phyloP scores from a whole-genome alignment of 305 asterid species.

The Fraxinus baroniana region DNA sequence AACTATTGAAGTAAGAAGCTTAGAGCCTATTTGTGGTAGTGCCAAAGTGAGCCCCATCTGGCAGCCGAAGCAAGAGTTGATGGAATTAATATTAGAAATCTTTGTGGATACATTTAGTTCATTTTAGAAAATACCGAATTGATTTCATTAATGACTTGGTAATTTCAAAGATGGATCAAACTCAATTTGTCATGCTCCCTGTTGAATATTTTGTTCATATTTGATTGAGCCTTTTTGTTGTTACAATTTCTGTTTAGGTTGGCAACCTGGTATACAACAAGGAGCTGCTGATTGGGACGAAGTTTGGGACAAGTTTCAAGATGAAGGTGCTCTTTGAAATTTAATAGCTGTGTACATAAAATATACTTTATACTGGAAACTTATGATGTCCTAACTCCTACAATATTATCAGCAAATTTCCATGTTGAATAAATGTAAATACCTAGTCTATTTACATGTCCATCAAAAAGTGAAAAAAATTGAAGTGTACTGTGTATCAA shows the following conservation, averaged over 20 bases:
- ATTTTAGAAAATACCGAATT: not conserved
- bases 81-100: not conserved
- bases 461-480: not conserved
- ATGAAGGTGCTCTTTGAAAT: constrained; percentile 60
- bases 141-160: not conserved
- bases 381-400: not conserved
- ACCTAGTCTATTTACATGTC: not conserved
- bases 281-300: constrained; percentile 98
- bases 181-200: constrained; percentile 15
- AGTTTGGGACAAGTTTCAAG: constrained; percentile 89
- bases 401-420: not conserved
- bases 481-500: not conserved
- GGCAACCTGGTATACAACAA: constrained; percentile 93
- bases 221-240: constrained; percentile 15
- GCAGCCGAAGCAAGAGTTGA: not conserved
- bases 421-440: not conserved
- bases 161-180: not conserved
- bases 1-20: not conserved
- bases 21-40: not conserved
- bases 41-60: not conserved
- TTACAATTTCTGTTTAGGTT: constrained; percentile 51
- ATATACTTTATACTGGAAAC: not conserved
- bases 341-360: not conserved
- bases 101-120: not conserved
- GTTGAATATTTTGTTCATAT: constrained; percentile 18